phyloP scores from a whole-genome alignment of 2,329 filamentous ascomycete species.

The Blastomyces silverae region DNA sequence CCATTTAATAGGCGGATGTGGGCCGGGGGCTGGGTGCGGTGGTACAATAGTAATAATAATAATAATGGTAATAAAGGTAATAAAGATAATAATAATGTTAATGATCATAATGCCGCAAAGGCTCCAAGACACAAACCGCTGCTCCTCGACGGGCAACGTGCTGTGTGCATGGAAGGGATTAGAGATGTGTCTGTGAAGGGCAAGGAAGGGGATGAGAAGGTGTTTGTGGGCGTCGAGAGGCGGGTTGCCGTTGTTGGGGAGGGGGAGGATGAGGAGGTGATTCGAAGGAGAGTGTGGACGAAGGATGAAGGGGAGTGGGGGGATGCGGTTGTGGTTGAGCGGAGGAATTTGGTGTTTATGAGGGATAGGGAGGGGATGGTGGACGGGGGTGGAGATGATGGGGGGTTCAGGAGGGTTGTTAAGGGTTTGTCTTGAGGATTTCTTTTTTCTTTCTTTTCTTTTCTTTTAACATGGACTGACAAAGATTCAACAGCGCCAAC shows the following conservation, averaged over 20 bases:
- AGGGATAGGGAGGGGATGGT: constrained; percentile 42
- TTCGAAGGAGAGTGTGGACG: constrained; percentile 41
- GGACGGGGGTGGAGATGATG: constrained; percentile 29
- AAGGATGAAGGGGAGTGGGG: constrained; percentile 39
- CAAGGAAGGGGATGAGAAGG: constrained; percentile 47
- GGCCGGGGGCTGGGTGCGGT: constrained; percentile 69
- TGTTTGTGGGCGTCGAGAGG: constrained; percentile 56
- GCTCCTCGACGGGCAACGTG: constrained; percentile 32
- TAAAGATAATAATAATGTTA: background rate
- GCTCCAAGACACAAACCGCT: constrained; percentile 18
- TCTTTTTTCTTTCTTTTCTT: background rate
- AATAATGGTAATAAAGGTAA: background rate
- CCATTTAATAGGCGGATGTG: constrained; percentile 76
- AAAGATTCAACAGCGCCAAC: constrained; percentile 39
- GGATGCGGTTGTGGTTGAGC: constrained; percentile 49
- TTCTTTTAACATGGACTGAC: constrained; percentile 17
- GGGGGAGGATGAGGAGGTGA: constrained; percentile 30
- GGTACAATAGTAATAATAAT: constrained; percentile 29
- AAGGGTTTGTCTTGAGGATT: constrained; percentile 30
- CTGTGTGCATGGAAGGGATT: constrained; percentile 44
- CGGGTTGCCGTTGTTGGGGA: constrained; percentile 41
- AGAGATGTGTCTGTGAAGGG: constrained; percentile 48
- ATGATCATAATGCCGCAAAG: background rate
- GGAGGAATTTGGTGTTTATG: constrained; percentile 59
- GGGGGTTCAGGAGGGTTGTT: constrained; percentile 28